These are phyloP conservation scores for Carnegiea gigantea DNA, from an alignment of 179 eudicot genomes.

Conservation along the genomic window DNA sequence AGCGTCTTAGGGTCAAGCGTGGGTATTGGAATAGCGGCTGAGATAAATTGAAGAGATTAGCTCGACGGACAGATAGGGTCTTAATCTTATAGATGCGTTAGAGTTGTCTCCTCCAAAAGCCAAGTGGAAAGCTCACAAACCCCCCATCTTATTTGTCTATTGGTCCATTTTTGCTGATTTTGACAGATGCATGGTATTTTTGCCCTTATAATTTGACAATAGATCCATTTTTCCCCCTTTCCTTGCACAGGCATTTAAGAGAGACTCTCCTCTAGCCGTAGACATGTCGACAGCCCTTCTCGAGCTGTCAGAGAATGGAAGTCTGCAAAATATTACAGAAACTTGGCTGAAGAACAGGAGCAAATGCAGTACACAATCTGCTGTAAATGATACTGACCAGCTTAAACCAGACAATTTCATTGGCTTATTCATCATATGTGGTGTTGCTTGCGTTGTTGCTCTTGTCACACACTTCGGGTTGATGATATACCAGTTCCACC, in stretches of 20 bases:
- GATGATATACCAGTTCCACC: slow-evolving; percentile 39
- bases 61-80: too few species aligned
- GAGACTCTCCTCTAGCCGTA: slow-evolving; percentile 58
- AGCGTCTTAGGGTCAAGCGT: too few species aligned
- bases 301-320: slow-evolving; percentile 59
- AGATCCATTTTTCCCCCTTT: background rate
- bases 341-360: slow-evolving; percentile 36
- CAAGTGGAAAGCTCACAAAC: too few species aligned
- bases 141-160: too few species aligned
- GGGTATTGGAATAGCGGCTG: too few species aligned
- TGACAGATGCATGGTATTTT: background rate
- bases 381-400: slow-evolving; percentile 43
- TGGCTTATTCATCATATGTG: slow-evolving; percentile 58
- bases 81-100: too few species aligned
- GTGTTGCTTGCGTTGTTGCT: slow-evolving; percentile 42
- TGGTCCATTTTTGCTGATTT: background rate
- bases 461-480: slow-evolving; percentile 45
- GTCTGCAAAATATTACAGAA: slow-evolving; percentile 48
- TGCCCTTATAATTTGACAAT: background rate
- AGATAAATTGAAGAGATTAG: too few species aligned
- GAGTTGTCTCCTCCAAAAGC: too few species aligned
- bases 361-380: slow-evolving; percentile 22
- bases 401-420: slow-evolving; percentile 51
- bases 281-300: slow-evolving; percentile 71
- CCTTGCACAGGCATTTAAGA: slow-evolving; percentile 54